Conservation (phyloP, 2,329 filamentous ascomycete genomes). For the Fusarium nelsonii region DNA sequence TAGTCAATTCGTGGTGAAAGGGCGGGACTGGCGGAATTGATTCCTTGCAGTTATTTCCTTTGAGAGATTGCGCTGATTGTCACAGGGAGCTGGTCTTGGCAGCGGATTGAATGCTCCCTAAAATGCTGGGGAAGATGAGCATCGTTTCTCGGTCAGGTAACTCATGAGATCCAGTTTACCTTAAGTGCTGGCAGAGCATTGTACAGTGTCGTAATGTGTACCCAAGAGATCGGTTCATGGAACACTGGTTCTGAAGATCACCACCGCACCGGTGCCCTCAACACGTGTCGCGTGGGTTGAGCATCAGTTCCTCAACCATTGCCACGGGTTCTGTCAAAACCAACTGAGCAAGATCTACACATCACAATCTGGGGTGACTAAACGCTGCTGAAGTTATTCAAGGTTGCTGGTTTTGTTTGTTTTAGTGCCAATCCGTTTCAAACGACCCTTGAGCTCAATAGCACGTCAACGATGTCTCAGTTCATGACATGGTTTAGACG, state of each 20-base stretch:
- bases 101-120: conserved; percentile 4
- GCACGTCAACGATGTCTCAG: conserved; percentile 23
- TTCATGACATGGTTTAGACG: conserved; percentile 19
- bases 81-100: conserved; percentile 32
- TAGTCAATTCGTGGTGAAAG: conserved; percentile 1
- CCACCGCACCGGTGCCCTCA: conserved; percentile 15
- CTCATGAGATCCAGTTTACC: conserved; percentile 22
- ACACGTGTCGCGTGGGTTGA: conserved; percentile 41
- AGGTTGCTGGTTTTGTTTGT: conserved; percentile 21
- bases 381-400: conserved; percentile 10
- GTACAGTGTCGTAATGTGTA: conserved; percentile 18
- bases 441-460: conserved; percentile 21
- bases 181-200: conserved; percentile 12
- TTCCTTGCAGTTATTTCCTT: conserved; percentile 5
- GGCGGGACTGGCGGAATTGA: conserved; percentile 26
- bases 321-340: conserved; percentile 30
- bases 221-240: conserved; percentile 36
- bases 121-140: conserved; percentile 32
- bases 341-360: conserved; percentile 41
- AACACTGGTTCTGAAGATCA: conserved; percentile 40
- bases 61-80: conserved; percentile 16
- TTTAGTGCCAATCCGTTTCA: conserved; percentile 33
- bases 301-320: conserved; percentile 28
- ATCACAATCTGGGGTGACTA: conserved; percentile 21
- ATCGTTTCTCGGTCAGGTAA: conserved; percentile 16